These are phyloP conservation scores for Fusarium hostae DNA, from an alignment of 2,329 filamentous ascomycete species.

Conservation along the genomic window DNA sequence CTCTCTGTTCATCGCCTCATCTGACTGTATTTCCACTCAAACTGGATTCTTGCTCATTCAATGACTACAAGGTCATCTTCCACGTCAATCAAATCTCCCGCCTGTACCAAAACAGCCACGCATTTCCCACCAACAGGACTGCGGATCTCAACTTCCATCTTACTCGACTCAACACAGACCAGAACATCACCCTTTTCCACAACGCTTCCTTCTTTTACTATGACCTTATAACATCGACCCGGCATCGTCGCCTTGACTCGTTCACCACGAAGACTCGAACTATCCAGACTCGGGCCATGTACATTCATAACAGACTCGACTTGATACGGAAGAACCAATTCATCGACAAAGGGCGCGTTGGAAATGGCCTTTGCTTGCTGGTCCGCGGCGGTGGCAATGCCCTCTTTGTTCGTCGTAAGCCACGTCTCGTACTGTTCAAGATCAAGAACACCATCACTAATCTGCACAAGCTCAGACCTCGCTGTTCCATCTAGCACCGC, in stretches of 20 bases:
- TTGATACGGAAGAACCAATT: conserved; percentile 44
- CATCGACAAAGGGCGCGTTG: conserved; percentile 45
- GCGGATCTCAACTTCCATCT: conserved; percentile 53
- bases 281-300: background rate
- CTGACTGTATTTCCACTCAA: too few relatives aligned
- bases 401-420: conserved; percentile 45
- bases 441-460: conserved; percentile 45
- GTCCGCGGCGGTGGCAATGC: conserved; percentile 36
- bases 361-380: conserved; percentile 44
- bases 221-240: conserved; percentile 50
- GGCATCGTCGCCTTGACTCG: conserved; percentile 48
- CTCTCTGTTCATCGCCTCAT: background rate
- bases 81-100: conserved; percentile 47
- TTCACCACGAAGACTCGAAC: conserved; percentile 33
- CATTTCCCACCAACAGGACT: conserved; percentile 45
- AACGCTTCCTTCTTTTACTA: conserved; percentile 40
- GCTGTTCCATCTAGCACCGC: conserved; percentile 41
- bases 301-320: conserved; percentile 10
- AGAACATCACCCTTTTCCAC: conserved; percentile 46
- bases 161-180: conserved; percentile 52
- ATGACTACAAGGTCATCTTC: conserved; percentile 45
- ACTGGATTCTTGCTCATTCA: background rate
- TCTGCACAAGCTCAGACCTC: conserved; percentile 39
- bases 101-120: conserved; percentile 39
- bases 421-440: conserved; percentile 48